Evolutionary conservation across 2,329 filamentous ascomycete genomes (phyloP), one percentile per base, ranked within the genome.

Genomic region (Hysterium pulicare): DNA sequence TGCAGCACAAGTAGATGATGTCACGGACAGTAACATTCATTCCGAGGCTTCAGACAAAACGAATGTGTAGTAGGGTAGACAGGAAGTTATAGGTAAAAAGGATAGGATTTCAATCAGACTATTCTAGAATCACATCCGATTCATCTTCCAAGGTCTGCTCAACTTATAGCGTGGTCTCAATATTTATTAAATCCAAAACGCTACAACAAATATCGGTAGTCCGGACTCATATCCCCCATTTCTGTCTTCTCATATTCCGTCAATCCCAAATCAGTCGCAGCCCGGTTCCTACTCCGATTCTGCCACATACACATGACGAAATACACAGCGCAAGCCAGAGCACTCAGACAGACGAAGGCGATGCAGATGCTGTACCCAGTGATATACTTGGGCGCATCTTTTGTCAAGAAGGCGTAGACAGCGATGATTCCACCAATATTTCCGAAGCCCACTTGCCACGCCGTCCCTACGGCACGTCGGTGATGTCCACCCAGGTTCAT

Each of bases 281-380:
- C 56, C 61, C 63, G 76, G 15, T 79, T 74, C 42, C 84, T 73
- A 57, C 72, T 72, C 53, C 71, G 72, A 61, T 91, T 91, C 62
- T 83, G 76, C 47, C 64, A 61, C 51, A 66, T 68, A 45, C 86
- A 82, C 2, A 75, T 75, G 3, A 75, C 49, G 2, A 76, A 78
- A 58, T 91, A 91, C 0, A 75, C 42, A 13, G 71, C 61, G 53
- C 81, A 86, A 9, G 78, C 74, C 3, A 83, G 52, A 13, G 79
- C 81, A 40, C 82, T 84, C 22, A 95, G 61, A 38, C 79, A 77
- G 7, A 84, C 77, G 57, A 95, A 95, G 0, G 75, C 81, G 4
- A 95, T 74, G 58, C 82, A 85, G 49, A 95, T 89, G 41, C 76
- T 77, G 67, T 93, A 94, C 0, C 90, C 90, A 1, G 76, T 81